phyloP scores from a whole-genome alignment of 1,139 yeast genomes.

The Yamadazyma blattariae region DNA sequence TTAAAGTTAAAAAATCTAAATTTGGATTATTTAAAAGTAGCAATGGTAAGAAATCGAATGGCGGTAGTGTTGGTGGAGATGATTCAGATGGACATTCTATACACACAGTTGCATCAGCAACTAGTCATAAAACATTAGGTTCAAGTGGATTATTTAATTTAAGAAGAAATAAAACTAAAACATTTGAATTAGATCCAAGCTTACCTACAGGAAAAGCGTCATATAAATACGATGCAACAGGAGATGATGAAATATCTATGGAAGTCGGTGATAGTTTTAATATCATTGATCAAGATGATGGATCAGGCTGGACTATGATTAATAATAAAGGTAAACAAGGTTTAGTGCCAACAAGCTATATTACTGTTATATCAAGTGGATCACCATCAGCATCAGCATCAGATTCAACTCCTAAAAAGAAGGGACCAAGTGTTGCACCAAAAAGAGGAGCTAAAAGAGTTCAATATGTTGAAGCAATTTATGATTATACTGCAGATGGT shows the following conservation, averaged over 20 bases:
- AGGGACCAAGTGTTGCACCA: slow-evolving; percentile 71
- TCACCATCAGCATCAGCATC: slow-evolving; percentile 10
- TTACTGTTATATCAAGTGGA: slow-evolving; percentile 21
- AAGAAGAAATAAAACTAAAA: slow-evolving; percentile 31
- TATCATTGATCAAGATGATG: slow-evolving; percentile 71
- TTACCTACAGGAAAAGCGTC: slow-evolving; percentile 49
- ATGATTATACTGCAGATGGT: slow-evolving; percentile 79
- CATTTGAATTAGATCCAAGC: slow-evolving; percentile 18
- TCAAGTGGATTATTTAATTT: slow-evolving; percentile 33
- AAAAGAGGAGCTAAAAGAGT: slow-evolving; percentile 69
- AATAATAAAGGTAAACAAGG: slow-evolving; percentile 53
- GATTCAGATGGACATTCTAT: slow-evolving; percentile 22
- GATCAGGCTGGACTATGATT: slow-evolving; percentile 89
- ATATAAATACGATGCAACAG: slow-evolving; percentile 67
- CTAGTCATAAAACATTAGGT: slow-evolving; percentile 22
- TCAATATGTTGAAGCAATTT: slow-evolving; percentile 69
- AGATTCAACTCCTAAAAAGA: slow-evolving; percentile 36
- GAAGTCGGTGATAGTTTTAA: slow-evolving; percentile 58
- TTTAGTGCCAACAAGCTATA: slow-evolving; percentile 81
- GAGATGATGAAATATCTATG: slow-evolving; percentile 71
- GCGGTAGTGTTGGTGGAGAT: slow-evolving; percentile 4
- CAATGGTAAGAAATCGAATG: slow-evolving; percentile 13
- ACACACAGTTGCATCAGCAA: slow-evolving; percentile 31
- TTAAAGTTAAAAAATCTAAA: slow-evolving; percentile 47
- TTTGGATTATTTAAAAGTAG: slow-evolving; percentile 50